These are phyloP conservation scores for Cladosporium sp. DNA, from an alignment of 2,329 filamentous ascomycete genomes.

Conservation along the genomic window DNA sequence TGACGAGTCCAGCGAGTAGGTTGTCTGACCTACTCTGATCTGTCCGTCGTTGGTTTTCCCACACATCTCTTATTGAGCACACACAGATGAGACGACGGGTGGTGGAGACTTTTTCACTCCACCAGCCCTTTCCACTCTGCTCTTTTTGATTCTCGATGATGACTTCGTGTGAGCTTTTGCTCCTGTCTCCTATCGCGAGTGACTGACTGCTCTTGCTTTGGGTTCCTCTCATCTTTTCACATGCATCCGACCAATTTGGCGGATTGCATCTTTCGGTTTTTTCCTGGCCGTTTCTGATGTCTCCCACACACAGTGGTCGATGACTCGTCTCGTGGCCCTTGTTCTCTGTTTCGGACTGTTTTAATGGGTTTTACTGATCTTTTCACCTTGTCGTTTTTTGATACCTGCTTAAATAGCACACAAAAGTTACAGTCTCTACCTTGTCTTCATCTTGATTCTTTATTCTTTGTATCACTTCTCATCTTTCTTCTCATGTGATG, in stretches of 20 bases:
- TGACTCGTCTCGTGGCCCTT: constrained; percentile 15
- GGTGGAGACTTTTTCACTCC: constrained; percentile 1
- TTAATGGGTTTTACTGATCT: constrained; percentile 7
- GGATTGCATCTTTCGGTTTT: background rate
- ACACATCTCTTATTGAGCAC: background rate
- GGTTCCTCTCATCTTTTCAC: constrained; percentile 13
- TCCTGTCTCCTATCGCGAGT: constrained; percentile 10
- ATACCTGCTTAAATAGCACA: constrained; percentile 4
- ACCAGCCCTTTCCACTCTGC: background rate
- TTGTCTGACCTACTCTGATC: background rate
- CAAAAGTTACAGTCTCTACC: constrained; percentile 10
- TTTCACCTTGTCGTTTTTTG: background rate
- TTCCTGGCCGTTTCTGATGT: constrained; percentile 36
- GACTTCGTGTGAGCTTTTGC: constrained; percentile 2
- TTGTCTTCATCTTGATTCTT: no score
- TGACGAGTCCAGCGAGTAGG: constrained; percentile 10
- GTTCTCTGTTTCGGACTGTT: constrained; percentile 1
- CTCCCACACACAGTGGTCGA: constrained; percentile 8
- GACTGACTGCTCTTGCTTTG: constrained; percentile 2
- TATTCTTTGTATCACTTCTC: no score
- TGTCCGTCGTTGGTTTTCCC: background rate
- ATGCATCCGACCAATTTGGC: background rate
- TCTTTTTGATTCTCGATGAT: constrained; percentile 8
- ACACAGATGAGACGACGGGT: constrained; percentile 11
- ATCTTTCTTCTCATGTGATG: no score